phyloP scores from a whole-genome alignment of 1,284 basidiomycete species.

The Ustilago trichophora region DNA sequence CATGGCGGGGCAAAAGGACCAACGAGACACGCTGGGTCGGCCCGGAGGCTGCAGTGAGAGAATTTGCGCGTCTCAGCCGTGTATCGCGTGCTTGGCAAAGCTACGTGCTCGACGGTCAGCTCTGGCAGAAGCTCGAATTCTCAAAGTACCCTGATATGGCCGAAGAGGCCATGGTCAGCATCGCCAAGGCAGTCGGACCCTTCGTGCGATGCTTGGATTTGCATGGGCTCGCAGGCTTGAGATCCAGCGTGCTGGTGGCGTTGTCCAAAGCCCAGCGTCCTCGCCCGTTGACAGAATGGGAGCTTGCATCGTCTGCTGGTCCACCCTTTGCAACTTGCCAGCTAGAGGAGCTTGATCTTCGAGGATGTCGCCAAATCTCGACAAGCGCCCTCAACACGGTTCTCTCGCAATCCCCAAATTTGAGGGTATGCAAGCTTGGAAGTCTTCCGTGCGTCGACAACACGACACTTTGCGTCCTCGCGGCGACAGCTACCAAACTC shows the following conservation, averaged over 20 bases:
- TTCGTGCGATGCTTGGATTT: constrained; percentile 77
- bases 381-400: constrained; percentile 76
- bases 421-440: constrained; percentile 75
- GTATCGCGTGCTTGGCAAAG: constrained; percentile 82
- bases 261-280: constrained; percentile 30
- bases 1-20: constrained; percentile 30
- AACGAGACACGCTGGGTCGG: constrained; percentile 33
- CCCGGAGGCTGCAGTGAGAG: constrained; percentile 29
- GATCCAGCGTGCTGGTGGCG: constrained; percentile 27
- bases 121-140: constrained; percentile 74
- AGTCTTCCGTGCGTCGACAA: constrained; percentile 77
- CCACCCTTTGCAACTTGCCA: constrained; percentile 18
- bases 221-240: constrained; percentile 74
- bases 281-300: constrained; percentile 2
- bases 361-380: constrained; percentile 76
- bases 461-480: constrained; percentile 76
- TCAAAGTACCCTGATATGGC: constrained; percentile 69
- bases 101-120: constrained; percentile 84
- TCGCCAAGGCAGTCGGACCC: constrained; percentile 68
- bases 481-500: constrained; percentile 72
- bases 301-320: background rate
- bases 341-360: constrained; percentile 73
- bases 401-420: constrained; percentile 74
- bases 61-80: constrained; percentile 68
- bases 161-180: constrained; percentile 31